phyloP scores from a whole-genome alignment of 1,284 basidiomycete species.

The Fereydounia khargensis region DNA sequence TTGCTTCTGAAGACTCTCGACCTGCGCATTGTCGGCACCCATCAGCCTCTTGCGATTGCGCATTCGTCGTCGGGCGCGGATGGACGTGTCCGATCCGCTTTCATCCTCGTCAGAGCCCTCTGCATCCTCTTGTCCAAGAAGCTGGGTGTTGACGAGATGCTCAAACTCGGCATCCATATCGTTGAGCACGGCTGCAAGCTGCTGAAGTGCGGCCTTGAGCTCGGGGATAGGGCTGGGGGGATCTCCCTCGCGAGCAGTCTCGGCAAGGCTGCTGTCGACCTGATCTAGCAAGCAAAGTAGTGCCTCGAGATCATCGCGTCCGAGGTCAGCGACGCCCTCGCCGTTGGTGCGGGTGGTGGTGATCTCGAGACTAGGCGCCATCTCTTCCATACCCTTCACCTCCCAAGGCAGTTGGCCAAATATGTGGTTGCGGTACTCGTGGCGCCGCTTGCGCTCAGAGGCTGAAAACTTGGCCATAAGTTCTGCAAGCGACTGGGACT shows the following conservation, averaged over 20 bases:
- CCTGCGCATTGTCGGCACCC: slow-evolving; percentile 6
- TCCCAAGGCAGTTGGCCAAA: slow-evolving; percentile 46
- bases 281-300: slow-evolving; percentile 37
- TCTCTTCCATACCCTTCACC: slow-evolving; percentile 41
- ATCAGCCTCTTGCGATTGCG: slow-evolving; percentile 15
- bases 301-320: slow-evolving; percentile 29
- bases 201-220: slow-evolving; percentile 28
- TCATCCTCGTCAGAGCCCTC: slow-evolving; percentile 23
- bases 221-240: slow-evolving; percentile 30
- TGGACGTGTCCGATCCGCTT: slow-evolving; percentile 27
- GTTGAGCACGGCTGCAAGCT: slow-evolving; percentile 32
- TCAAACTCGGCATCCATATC: slow-evolving; percentile 42
- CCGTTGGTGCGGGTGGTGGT: slow-evolving; percentile 32
- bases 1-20: slow-evolving; percentile 16
- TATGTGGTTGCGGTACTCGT: slow-evolving; percentile 31
- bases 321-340: slow-evolving; percentile 27
- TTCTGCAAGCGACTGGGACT: slow-evolving; percentile 49
- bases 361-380: slow-evolving; percentile 47
- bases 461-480: slow-evolving; percentile 51
- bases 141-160: slow-evolving; percentile 35
- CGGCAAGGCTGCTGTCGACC: slow-evolving; percentile 23
- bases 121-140: slow-evolving; percentile 27
- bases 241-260: slow-evolving; percentile 4
- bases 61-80: slow-evolving; percentile 12
- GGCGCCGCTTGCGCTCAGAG: slow-evolving; percentile 39